A percentile compares a stretch with the other conserved stretches of the same genome.
These are phyloP conservation scores for Berberis vulgaris DNA, from an alignment of 164 flowering plant genomes.

Conservation along the genomic window DNA sequence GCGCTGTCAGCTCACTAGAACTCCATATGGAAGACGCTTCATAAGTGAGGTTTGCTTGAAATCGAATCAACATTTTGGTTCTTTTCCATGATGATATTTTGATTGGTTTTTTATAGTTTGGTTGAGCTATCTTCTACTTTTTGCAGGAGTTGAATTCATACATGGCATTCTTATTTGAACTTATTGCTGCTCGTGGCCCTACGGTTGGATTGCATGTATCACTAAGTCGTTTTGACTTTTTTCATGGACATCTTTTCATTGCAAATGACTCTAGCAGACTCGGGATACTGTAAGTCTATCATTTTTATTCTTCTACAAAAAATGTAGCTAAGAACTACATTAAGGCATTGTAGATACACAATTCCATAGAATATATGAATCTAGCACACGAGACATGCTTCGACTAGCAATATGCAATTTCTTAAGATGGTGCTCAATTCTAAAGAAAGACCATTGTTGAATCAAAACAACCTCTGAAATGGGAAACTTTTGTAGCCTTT, in stretches of 20 bases:
- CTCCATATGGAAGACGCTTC: slow-evolving; percentile 83
- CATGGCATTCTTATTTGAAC: slow-evolving; percentile 61
- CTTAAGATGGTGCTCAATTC: too few relatives aligned
- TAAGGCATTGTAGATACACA: too few relatives aligned
- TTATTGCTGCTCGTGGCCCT: slow-evolving; percentile 70
- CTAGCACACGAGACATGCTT: too few relatives aligned
- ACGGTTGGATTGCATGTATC: slow-evolving; percentile 63
- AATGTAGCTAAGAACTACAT: neutral
- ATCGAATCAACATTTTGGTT: neutral
- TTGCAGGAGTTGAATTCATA: slow-evolving; percentile 80
- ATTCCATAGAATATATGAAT: too few relatives aligned
- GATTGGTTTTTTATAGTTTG: neutral
- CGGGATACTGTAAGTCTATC: slow-evolving; percentile 77
- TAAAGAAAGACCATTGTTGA: too few relatives aligned
- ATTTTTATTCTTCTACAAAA: neutral
- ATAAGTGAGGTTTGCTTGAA: slow-evolving; percentile 47
- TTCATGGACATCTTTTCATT: slow-evolving; percentile 91
- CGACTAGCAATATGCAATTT: too few relatives aligned
- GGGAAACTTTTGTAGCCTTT: too few relatives aligned
- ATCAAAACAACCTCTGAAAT: too few relatives aligned
- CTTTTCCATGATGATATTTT: neutral
- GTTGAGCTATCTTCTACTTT: neutral
- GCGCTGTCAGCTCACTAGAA: slow-evolving; percentile 82
- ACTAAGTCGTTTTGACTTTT: slow-evolving; percentile 71
- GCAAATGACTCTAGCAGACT: slow-evolving; percentile 69